A percentile compares a stretch with the other conserved stretches of the same genome.
These are phyloP conservation scores for Talaromyces nanjingensis DNA, from an alignment of 495 filamentous ascomycete genomes.

Conservation along the genomic window DNA sequence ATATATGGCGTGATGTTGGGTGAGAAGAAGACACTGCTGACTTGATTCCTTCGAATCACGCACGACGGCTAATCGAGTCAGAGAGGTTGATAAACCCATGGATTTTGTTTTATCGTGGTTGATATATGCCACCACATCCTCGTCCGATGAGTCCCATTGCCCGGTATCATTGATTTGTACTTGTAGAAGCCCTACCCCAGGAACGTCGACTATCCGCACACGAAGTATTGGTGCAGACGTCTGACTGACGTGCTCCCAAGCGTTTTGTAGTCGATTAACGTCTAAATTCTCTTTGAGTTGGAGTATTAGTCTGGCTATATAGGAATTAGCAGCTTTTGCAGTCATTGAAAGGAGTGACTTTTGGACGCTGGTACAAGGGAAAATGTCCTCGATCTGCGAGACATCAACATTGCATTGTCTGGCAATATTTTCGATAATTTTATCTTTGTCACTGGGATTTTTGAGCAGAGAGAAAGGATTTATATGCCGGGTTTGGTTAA, in stretches of 20 bases:
- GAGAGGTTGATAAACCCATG: not conserved
- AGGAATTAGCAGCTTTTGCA: conserved; percentile 13
- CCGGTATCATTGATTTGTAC: not conserved
- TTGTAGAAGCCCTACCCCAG: not conserved
- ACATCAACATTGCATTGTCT: not conserved
- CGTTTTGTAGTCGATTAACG: conserved; percentile 21
- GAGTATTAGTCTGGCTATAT: conserved; percentile 23
- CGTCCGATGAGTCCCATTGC: not conserved
- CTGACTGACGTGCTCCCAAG: conserved; percentile 28
- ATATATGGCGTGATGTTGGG: conserved; percentile 16
- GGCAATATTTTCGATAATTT: not conserved
- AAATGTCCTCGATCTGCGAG: conserved; percentile 1
- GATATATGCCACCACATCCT: not conserved
- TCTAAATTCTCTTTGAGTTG: conserved; percentile 18
- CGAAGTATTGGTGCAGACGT: conserved; percentile 24
- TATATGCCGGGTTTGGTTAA: not conserved
- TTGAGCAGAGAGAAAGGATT: not conserved
- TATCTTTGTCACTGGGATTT: not conserved
- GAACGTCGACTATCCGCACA: conserved; percentile 26
- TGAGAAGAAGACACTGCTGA: conserved; percentile 3
- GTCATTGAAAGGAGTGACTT: conserved; percentile 41
- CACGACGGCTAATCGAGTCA: not conserved
- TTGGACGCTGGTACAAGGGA: conserved; percentile 48
- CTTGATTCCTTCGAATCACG: not conserved
- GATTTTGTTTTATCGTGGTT: not conserved